Percentiles rank a stretch among this genome's conserved stretches.
These are phyloP conservation scores for Euphrasia confusa DNA, from an alignment of 257 asterid genomes.

Conservation along the genomic window DNA sequence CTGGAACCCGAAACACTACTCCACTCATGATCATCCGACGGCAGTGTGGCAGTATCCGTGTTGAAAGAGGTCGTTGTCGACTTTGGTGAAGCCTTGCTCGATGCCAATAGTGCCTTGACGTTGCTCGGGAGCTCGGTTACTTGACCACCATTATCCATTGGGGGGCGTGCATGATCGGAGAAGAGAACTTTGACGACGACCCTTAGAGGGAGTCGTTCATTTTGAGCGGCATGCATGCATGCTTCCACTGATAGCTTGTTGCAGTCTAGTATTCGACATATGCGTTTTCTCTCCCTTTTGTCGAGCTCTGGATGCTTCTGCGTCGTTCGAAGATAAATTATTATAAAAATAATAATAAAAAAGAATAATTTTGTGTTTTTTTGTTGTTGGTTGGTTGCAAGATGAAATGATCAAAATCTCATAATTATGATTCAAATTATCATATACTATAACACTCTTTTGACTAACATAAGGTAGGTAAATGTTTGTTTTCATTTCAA, in stretches of 20 bases:
- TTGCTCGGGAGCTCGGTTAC: background rate
- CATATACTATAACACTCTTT: background rate
- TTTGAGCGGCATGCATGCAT: constrained; percentile 90
- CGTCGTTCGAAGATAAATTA: background rate
- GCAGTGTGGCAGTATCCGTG: constrained; percentile 24
- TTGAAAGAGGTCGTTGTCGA: constrained; percentile 30
- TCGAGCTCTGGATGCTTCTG: constrained; percentile 78
- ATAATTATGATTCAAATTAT: background rate
- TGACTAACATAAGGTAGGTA: background rate
- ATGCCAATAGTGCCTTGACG: constrained; percentile 39
- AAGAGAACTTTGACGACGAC: constrained; percentile 92
- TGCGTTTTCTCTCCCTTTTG: constrained; percentile 70
- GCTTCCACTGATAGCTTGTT: constrained; percentile 72
- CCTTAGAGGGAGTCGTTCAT: constrained; percentile 79
- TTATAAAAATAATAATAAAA: too few species aligned
- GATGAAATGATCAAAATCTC: too few species aligned
- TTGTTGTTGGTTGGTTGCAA: too few species aligned
- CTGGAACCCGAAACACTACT: constrained; percentile 51
- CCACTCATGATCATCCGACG: constrained; percentile 65
- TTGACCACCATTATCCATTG: background rate
- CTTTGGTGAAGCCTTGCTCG: constrained; percentile 33
- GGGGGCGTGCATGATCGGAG: constrained; percentile 53
- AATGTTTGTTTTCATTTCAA: background rate
- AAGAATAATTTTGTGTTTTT: too few species aligned
- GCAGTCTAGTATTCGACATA: constrained; percentile 76